phyloP scores from a whole-genome alignment of 2,329 filamentous ascomycete genomes.

The Sporothrix euskadiensis region DNA sequence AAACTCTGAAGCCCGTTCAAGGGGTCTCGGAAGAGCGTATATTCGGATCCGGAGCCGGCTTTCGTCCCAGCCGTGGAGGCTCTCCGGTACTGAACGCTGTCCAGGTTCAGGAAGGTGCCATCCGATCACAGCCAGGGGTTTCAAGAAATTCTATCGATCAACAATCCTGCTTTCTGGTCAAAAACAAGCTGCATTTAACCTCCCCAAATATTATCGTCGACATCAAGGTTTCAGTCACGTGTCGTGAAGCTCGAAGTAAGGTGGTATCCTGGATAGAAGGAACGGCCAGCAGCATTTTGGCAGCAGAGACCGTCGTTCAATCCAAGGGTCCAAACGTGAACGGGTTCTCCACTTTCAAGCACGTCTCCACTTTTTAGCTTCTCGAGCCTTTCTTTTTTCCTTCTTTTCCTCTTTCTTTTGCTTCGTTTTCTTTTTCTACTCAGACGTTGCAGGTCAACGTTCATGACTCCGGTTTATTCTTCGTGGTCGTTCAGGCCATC shows the following conservation, averaged over 20 bases:
- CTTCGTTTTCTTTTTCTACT: neutral
- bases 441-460: neutral
- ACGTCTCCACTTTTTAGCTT: neutral
- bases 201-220: neutral
- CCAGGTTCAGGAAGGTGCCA: neutral
- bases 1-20: neutral
- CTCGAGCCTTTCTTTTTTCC: neutral
- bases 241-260: neutral
- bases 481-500: neutral
- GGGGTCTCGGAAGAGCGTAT: neutral
- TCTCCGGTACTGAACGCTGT: neutral
- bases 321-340: slow-evolving; percentile 1
- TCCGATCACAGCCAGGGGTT: neutral
- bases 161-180: neutral
- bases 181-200: neutral
- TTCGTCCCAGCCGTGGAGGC: neutral
- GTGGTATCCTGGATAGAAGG: neutral
- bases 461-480: neutral
- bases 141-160: neutral
- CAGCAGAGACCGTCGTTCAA: neutral
- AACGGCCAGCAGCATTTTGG: neutral
- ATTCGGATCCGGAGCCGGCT: neutral
- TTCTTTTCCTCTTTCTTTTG: neutral
- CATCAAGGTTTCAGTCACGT: neutral
- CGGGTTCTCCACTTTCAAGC: neutral